Base-by-base conservation (phyloP, 176 grass and related monocot genomes). In the Carex pumila region DNA sequence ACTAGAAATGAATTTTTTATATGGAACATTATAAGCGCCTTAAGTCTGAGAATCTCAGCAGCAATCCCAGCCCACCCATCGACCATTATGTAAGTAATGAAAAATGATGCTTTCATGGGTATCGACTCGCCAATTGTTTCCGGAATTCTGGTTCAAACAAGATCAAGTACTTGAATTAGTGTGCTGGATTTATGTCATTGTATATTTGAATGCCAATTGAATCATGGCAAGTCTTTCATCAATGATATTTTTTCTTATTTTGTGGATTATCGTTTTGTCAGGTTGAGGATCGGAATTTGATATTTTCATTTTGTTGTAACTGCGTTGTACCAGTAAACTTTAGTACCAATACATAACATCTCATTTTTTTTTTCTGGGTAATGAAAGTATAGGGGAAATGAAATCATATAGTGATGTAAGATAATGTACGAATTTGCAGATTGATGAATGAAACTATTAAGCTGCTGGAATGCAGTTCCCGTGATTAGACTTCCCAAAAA, bases 21-120 rank as follows among this genome's bases (percentile, higher is more conserved):
- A 88, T 98, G 93, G 80, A 93, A 98, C 69, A 98, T 36, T 22
- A 95, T 66, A 47, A 98, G 69, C 14, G 93, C 39, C 85, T 98
- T 98, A 62, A 98, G 85, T 87, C 96, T 83, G 86, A 98, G 82
- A 85, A 98, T 94, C 83, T 93, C 93, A 65, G 93, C 92, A 32
- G 96, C 93, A 76, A 98, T 64, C 86, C 96, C 88, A 12, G 96
- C 89, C 96, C 96, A 98, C 13, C 96, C 93, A 77, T 98, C 96
- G 85, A 98, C 91, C 96, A 95, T 98, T 83, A 98, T 87, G 18
- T 92, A 98, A 61, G 90, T 93, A 52, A 98, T 89, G 83, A 98
- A 98, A 91, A 98, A 98, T 90, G 91, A 85, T 85, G 93, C 96
- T 90, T 98, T 98, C 91, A 95, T 95, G 52, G 96, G 93, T 85